Conservation (phyloP, 257 asterid species). For the Salvia hispanica region DNA sequence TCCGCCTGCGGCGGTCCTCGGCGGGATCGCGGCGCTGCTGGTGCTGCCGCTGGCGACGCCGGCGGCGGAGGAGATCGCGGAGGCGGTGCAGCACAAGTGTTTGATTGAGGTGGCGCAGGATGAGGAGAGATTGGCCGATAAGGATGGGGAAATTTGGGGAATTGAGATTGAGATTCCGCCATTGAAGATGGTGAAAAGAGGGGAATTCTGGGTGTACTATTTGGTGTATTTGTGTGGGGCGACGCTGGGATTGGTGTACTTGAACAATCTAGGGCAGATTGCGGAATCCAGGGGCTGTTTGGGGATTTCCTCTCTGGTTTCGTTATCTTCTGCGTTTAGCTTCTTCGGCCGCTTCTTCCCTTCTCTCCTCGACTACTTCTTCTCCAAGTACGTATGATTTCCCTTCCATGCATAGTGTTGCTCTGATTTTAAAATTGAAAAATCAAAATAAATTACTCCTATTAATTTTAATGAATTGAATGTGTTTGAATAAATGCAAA, state of each 20-base stretch:
- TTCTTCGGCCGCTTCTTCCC: conserved; percentile 84
- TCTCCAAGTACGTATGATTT: conserved; percentile 43
- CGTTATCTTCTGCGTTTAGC: conserved; percentile 64
- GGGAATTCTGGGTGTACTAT: conserved; percentile 71
- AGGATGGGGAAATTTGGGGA: no score
- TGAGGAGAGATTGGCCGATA: no score
- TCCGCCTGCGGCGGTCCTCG: background rate
- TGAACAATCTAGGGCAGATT: conserved; percentile 76
- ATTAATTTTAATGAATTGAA: no score
- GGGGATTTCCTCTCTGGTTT: conserved; percentile 55
- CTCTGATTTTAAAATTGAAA: no score
- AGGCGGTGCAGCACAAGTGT: no score
- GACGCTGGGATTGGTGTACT: conserved; percentile 67
- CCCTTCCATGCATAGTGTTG: conserved; percentile 4
- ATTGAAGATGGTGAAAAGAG: conserved; percentile 47
- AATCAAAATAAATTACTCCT: background rate
- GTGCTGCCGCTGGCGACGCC: conserved; percentile 16
- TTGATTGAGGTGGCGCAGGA: conserved; percentile 5
- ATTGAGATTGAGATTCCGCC: conserved; percentile 51
- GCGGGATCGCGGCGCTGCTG: background rate
- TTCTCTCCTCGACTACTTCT: conserved; percentile 54
- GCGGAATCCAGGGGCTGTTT: conserved; percentile 67
- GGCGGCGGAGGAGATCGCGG: conserved; percentile 23
- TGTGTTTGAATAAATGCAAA: no score
- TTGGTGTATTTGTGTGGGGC: conserved; percentile 68